Evolutionary conservation across 495 filamentous ascomycete species (phyloP).

Genomic region (Daldinia vernicosa): DNA sequence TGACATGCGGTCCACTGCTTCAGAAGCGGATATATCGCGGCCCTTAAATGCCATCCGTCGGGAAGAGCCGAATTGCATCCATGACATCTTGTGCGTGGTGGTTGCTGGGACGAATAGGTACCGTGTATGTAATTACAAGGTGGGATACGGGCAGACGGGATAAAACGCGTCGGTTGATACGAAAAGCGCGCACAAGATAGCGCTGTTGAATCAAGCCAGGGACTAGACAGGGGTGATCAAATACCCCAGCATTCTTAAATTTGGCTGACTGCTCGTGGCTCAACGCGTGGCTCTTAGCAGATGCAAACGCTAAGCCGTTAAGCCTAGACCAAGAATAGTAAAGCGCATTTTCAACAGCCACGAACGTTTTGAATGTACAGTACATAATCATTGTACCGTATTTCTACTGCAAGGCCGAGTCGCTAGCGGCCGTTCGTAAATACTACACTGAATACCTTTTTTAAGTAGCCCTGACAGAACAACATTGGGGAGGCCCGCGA

Average conservation of each 20-base stretch:
- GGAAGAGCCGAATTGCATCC: neutral
- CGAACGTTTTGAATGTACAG: neutral
- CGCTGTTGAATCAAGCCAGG: neutral
- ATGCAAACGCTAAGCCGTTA: neutral
- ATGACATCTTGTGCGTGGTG: constrained; percentile 16
- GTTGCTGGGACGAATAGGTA: constrained; percentile 17
- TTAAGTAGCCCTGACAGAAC: constrained; percentile 1
- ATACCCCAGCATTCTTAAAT: neutral
- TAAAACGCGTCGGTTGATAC: neutral
- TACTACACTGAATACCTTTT: neutral
- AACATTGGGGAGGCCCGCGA: constrained; percentile 26
- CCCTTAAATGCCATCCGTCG: neutral
- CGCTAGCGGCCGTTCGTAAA: constrained; percentile 20
- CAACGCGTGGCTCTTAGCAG: neutral
- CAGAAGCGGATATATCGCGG: neutral
- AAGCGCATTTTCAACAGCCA: neutral
- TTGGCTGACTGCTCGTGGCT: neutral
- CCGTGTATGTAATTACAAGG: neutral
- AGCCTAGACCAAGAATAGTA: too few species aligned
- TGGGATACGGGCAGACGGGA: neutral
- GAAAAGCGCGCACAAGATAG: neutral
- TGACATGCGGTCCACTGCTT: neutral
- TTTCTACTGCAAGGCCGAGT: constrained; percentile 16
- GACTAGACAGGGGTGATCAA: neutral
- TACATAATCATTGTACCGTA: neutral